phyloP scores from a whole-genome alignment of 768 basidiomycete species.

The Cubamyces lactineus region DNA sequence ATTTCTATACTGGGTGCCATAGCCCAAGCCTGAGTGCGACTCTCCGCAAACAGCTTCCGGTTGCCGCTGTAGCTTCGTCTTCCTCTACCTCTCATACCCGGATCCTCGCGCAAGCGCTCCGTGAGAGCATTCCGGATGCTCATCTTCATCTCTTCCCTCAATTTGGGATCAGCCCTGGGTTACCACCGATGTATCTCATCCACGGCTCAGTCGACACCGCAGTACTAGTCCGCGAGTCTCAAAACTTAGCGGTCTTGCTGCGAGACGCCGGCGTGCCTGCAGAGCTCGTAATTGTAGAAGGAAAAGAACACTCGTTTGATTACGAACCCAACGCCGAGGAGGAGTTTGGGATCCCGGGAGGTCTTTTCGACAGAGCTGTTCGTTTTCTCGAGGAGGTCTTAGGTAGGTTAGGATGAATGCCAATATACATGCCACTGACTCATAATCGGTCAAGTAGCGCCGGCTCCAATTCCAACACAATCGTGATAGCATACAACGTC shows the following conservation, averaged over 20 bases:
- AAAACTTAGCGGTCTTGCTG: conserved; percentile 40
- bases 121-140: conserved; percentile 32
- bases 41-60: conserved; percentile 36
- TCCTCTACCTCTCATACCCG: neutral
- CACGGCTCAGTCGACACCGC: conserved; percentile 55
- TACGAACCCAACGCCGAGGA: conserved; percentile 49
- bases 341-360: conserved; percentile 35
- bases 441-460: too few relatives aligned
- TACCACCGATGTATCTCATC: conserved; percentile 51
- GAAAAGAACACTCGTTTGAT: conserved; percentile 60
- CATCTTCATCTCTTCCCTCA: conserved; percentile 52
- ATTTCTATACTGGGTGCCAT: conserved; percentile 56
- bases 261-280: conserved; percentile 40
- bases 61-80: too few relatives aligned
- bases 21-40: conserved; percentile 49
- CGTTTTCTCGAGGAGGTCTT: conserved; percentile 28
- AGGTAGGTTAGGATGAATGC: conserved; percentile 1
- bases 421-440: too few relatives aligned
- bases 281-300: conserved; percentile 43
- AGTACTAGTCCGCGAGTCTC: conserved; percentile 47
- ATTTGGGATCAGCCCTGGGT: conserved; percentile 38
- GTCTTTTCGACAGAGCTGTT: conserved; percentile 40
- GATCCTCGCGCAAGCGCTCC: neutral
- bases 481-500: too few relatives aligned
- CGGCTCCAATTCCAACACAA: too few relatives aligned